Base-by-base conservation (phyloP, 306 rosid species). In the Castanea crenata region DNA sequence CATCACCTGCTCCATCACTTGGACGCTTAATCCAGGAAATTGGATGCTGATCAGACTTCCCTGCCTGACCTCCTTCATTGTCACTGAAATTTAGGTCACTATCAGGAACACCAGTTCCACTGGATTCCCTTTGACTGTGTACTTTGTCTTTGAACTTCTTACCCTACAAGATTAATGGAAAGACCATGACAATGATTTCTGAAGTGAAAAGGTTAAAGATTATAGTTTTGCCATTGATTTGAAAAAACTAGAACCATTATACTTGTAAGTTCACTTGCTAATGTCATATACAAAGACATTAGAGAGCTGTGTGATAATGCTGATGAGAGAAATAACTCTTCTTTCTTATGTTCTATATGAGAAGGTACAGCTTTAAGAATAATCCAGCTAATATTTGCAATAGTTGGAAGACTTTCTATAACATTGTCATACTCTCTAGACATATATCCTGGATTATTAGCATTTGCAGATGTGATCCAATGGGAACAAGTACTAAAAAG, bases 1-100 rank as follows among this genome's bases (percentile, higher is more conserved):
- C 98, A 79, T 96, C 99, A 81, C 99, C 99, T 38, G 99, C 99
- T 80, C 99, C 99, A 80, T 96, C 98, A 80, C 80, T 76, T 35
- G 93, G 93, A 73, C 99, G 98, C 91, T 90, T 96, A 69, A 87
- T 89, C 93, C 93, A 93, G 64, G 94, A 87, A 52, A 91, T 76
- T 4, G 97, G 96, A 84, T 90, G 67, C 75, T 85, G 97, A 71
- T 91, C 97, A 69, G 92, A 83, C 68, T 90, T 91, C 77, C 90
- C 94, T 29, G 83, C 86, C 84, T 88, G 91, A 74, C 88, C 89
- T 29, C 80, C 88, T 87, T 96, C 99, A 78, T 91, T 88, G 83
- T 96, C 98, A 79, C 99, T 93, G 73, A 96, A 88, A 86, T 88
- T 93, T 78, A 89, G 90, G 77, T 91, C 98, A 74, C 92, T 89